Percentiles rank a stretch among this genome's conserved stretches.
phyloP scores from a whole-genome alignment of 768 basidiomycete species.

The Tulasnella sp. region DNA sequence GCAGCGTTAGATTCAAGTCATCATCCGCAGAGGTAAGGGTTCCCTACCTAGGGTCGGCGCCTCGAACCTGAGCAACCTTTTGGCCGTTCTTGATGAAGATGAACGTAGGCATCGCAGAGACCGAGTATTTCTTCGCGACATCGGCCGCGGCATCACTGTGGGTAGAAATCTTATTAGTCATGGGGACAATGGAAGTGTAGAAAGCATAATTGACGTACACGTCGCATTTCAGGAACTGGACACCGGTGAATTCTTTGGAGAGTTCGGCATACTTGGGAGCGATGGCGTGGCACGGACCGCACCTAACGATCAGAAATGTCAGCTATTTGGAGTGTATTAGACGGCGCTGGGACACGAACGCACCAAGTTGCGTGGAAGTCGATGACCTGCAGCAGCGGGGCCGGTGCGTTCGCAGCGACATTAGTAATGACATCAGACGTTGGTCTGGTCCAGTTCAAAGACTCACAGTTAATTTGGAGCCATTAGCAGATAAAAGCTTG shows the following conservation, averaged over 20 bases:
- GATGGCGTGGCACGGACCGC: conserved; percentile 83
- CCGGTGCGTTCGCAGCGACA: conserved; percentile 24
- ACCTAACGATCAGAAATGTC: conserved; percentile 54
- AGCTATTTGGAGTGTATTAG: background rate
- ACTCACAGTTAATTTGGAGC: conserved; percentile 66
- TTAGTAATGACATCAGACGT: background rate
- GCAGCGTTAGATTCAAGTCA: background rate
- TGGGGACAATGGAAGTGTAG: background rate
- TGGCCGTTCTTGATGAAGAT: conserved; percentile 69
- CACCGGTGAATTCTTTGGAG: conserved; percentile 66
- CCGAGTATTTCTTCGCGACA: conserved; percentile 62
- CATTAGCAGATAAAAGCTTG: conserved; percentile 58
- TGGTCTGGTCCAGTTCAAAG: background rate
- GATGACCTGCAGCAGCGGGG: conserved; percentile 60
- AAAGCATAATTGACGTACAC: conserved; percentile 21
- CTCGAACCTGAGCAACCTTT: conserved; percentile 72
- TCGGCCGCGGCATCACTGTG: conserved; percentile 61
- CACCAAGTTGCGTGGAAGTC: conserved; percentile 88
- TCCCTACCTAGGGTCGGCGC: conserved; percentile 68
- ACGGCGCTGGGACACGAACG: conserved; percentile 30
- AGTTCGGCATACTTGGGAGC: conserved; percentile 75
- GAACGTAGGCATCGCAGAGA: conserved; percentile 87
- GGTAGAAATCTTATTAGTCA: conserved; percentile 48
- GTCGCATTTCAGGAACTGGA: conserved; percentile 72
- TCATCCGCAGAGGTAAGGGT: background rate